Base-by-base conservation (phyloP, 73 alveolate genomes). In the Halteria grandinella region DNA sequence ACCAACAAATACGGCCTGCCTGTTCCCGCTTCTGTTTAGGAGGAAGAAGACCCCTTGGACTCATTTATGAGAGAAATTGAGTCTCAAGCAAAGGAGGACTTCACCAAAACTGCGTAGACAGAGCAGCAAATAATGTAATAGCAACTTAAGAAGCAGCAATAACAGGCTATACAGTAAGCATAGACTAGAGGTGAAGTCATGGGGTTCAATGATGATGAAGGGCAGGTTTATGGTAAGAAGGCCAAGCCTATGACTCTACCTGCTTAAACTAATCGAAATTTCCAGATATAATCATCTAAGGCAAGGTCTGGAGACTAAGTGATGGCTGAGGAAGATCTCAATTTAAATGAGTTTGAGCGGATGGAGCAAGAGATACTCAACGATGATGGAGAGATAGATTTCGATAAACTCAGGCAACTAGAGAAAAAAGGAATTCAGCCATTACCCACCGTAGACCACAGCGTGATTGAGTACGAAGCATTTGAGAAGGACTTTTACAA, bases 381-480 rank as follows among this genome's bases (percentile, higher is more conserved):
- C 57, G 69, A 17, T 3, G 57, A 55, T 73, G 85, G 85, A 2
- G 47, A 73, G 17, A 24, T 73, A 4, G 75, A 73, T 51, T 53
- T 47, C n/a, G 85, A 73, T 21, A 73, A 73, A 28, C 37, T 73
- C 24, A 73, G 57, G 25, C 15, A 14, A 25, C 24, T 54, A 54
- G 54, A 54, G 64, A 81, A 80, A 39, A 80, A 80, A 50, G 77
- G 75, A 28, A 72, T 81, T 11, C 69, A 81, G 51, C 89, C 87
- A 1, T 44, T 87, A 27, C 73, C 55, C 5, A 36, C 58, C 37
- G 69, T 94, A 8, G 97, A 94, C 78, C 97, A 91, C 77, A 55
- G 94, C 17, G 47, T 89, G 63, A 89, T 90, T 53, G 80, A 91
- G 53, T 94, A 94, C 81, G 94, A 85, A 55, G 83, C 59, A 55